Conservation (phyloP, 1,284 basidiomycete genomes). For the Ceratobasidium sp. region DNA sequence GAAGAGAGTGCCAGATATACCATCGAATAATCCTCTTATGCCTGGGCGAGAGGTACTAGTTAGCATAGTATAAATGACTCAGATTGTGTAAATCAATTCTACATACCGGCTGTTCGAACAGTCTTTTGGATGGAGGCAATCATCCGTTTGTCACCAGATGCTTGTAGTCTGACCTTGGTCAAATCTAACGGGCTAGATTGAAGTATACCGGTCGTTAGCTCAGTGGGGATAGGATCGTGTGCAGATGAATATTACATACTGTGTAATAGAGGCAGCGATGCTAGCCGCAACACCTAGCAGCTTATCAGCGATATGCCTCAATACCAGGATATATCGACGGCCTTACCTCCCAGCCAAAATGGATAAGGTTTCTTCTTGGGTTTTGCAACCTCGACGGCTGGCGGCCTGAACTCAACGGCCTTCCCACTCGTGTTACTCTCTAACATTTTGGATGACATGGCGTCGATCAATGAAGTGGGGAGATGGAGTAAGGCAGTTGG, state of each 20-base stretch:
- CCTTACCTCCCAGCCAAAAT: constrained; percentile 82
- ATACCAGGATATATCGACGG: constrained; percentile 45
- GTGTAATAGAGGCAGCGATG: constrained; percentile 83
- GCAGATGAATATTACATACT: constrained; percentile 62
- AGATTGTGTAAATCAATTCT: no score
- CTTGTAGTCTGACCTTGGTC: constrained; percentile 89
- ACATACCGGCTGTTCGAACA: constrained; percentile 55
- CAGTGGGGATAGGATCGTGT: background rate
- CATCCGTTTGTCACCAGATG: constrained; percentile 89
- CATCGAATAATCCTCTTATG: constrained; percentile 82
- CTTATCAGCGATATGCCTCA: constrained; percentile 1
- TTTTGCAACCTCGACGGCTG: constrained; percentile 11
- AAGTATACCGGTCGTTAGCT: background rate
- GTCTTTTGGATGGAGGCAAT: constrained; percentile 83
- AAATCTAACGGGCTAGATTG: constrained; percentile 78
- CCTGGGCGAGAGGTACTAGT: constrained; percentile 62
- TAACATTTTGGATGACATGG: background rate
- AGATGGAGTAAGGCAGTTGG: background rate
- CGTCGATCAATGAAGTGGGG: background rate
- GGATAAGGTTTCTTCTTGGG: constrained; percentile 78
- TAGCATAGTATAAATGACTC: background rate
- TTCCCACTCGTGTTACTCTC: background rate
- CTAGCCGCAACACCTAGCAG: constrained; percentile 77
- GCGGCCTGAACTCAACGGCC: constrained; percentile 1
- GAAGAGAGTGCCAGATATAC: constrained; percentile 89